Conservation (phyloP, 1,284 basidiomycete species). For the Irpex lacteus region DNA sequence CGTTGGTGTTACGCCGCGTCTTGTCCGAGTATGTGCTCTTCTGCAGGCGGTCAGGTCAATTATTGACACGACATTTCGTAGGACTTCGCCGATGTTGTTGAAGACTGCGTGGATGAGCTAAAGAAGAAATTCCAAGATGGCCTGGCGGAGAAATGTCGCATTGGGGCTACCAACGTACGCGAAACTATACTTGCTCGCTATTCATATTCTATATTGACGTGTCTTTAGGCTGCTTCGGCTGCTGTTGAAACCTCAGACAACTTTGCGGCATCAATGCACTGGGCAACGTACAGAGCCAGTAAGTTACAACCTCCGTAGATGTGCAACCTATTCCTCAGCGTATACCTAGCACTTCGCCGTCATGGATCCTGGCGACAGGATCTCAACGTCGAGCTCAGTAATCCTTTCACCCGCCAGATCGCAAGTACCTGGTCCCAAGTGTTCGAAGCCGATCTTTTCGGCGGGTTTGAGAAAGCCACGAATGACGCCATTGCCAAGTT, state of each 20-base stretch:
- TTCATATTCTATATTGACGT: background rate
- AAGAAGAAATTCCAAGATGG: slow-evolving; percentile 50
- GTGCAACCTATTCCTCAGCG: background rate
- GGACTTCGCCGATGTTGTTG: slow-evolving; percentile 22
- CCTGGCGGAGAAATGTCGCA: slow-evolving; percentile 53
- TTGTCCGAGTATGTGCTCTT: slow-evolving; percentile 36
- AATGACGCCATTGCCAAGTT: slow-evolving; percentile 34
- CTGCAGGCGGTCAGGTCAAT: background rate
- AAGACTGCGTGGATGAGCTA: slow-evolving; percentile 42
- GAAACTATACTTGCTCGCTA: background rate
- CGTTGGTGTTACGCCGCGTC: slow-evolving; percentile 43
- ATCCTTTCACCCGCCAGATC: slow-evolving; percentile 57
- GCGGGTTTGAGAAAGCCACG: slow-evolving; percentile 40
- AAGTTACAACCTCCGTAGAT: background rate
- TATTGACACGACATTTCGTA: background rate
- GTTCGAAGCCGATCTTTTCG: slow-evolving; percentile 60
- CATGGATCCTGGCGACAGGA: slow-evolving; percentile 54
- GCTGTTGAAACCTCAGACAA: background rate
- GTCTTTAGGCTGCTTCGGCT: background rate
- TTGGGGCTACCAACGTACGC: slow-evolving; percentile 45
- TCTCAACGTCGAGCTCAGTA: slow-evolving; percentile 54
- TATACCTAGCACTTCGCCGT: slow-evolving; percentile 44
- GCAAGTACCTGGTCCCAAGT: slow-evolving; percentile 56
- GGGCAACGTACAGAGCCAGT: background rate
- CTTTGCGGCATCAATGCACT: background rate